These are phyloP conservation scores for Termitomyces sp. DNA, from an alignment of 768 basidiomycete genomes.

Conservation along the genomic window DNA sequence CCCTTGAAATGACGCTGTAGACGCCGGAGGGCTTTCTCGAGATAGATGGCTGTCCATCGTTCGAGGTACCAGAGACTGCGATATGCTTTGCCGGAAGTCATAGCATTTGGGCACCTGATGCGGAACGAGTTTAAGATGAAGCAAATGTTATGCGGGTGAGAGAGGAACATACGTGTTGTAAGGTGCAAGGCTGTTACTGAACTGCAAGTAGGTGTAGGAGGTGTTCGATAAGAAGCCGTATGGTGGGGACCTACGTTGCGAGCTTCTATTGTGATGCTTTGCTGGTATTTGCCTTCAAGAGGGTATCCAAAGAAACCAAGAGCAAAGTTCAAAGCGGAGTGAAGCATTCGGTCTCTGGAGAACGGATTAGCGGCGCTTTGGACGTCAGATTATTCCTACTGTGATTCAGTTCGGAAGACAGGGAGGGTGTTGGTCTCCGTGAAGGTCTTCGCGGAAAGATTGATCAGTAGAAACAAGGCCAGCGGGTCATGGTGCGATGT, in stretches of 20 bases:
- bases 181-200: conserved; percentile 83
- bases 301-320: conserved; percentile 77
- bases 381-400: conserved; percentile 26
- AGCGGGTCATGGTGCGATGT: neutral
- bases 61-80: conserved; percentile 51
- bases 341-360: conserved; percentile 61
- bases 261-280: conserved; percentile 70
- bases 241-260: conserved; percentile 25
- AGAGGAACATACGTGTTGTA: conserved; percentile 59
- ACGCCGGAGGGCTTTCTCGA: conserved; percentile 59
- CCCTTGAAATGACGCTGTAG: conserved; percentile 56
- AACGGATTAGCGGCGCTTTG: neutral
- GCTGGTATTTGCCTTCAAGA: conserved; percentile 64
- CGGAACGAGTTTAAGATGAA: neutral
- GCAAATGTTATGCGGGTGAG: neutral
- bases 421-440: conserved; percentile 55
- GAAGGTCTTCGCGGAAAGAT: conserved; percentile 38
- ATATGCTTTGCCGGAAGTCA: conserved; percentile 15
- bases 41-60: conserved; percentile 68
- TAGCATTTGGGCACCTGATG: conserved; percentile 59
- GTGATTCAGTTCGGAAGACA: conserved; percentile 75
- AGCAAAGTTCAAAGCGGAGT: conserved; percentile 61
- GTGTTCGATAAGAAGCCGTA: conserved; percentile 20
- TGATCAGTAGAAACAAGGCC: neutral
- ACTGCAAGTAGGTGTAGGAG: conserved; percentile 26